These are phyloP conservation scores for Penicillium argentinense DNA, from an alignment of 495 filamentous ascomycete species.

Conservation along the genomic window DNA sequence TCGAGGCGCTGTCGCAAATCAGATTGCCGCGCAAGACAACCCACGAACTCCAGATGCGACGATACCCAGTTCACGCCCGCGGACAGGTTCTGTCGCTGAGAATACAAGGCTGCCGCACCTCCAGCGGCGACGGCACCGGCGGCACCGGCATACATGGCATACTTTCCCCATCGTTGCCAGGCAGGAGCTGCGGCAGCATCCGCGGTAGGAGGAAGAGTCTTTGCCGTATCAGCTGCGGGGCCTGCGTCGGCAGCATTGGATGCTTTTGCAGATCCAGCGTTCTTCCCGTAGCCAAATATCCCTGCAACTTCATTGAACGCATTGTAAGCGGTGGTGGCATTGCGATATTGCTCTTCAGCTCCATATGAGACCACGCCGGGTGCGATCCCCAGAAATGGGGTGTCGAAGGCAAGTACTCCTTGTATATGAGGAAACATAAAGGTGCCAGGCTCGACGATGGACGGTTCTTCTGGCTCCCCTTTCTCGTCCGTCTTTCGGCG, in stretches of 20 bases:
- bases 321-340: conserved; percentile 65
- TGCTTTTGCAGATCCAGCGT: conserved; percentile 9
- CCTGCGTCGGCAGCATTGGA: conserved; percentile 10
- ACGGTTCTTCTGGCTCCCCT: conserved; percentile 18
- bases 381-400: conserved; percentile 87
- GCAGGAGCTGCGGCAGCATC: conserved; percentile 57
- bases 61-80: conserved; percentile 76
- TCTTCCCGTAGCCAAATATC: conserved; percentile 57
- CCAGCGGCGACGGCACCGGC: conserved; percentile 80
- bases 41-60: conserved; percentile 94
- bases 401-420: conserved; percentile 92
- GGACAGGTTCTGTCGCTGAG: conserved; percentile 74
- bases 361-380: conserved; percentile 87
- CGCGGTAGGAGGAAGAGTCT: conserved; percentile 27
- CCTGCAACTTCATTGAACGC: conserved; percentile 64
- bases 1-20: conserved; percentile 70
- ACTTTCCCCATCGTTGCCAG: conserved; percentile 75
- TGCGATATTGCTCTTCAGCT: conserved; percentile 81
- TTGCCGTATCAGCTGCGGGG: conserved; percentile 7
- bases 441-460: conserved; percentile 29
- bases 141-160: conserved; percentile 80
- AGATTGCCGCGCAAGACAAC: conserved; percentile 74
- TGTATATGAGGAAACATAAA: conserved; percentile 71
- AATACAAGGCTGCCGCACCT: conserved; percentile 84
- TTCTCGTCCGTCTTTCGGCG: conserved; percentile 1